Conservation (phyloP, 176 grass and related monocot genomes). For the Themeda triandra region DNA sequence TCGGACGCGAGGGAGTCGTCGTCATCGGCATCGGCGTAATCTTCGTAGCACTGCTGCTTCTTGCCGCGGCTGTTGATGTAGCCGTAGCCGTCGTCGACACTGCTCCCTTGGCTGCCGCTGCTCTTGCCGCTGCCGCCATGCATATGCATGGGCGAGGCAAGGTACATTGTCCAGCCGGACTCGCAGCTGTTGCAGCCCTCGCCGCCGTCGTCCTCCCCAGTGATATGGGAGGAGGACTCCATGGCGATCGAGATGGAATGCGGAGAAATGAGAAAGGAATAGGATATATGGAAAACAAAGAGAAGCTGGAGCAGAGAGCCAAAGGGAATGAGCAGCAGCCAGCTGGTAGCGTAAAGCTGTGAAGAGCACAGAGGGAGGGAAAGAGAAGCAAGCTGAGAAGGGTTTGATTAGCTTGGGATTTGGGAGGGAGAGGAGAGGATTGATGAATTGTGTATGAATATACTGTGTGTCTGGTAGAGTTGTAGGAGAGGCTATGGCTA, state of each 20-base stretch:
- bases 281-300: too few species aligned
- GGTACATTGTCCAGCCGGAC: constrained; percentile 95
- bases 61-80: constrained; percentile 34
- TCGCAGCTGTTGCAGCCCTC: constrained; percentile 79
- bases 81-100: constrained; percentile 45
- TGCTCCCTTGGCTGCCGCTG: constrained; percentile 38
- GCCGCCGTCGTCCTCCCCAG: constrained; percentile 60
- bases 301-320: too few species aligned
- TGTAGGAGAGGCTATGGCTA: neutral
- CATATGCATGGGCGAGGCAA: constrained; percentile 62
- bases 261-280: too few species aligned
- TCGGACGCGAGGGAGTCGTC: constrained; percentile 85
- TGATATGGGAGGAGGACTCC: constrained; percentile 62
- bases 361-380: too few species aligned
- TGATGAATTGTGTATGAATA: too few species aligned
- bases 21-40: constrained; percentile 32
- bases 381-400: neutral
- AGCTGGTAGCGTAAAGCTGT: too few species aligned
- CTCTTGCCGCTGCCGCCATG: constrained; percentile 34
- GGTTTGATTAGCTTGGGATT: too few species aligned
- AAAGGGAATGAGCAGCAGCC: too few species aligned
- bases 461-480: neutral
- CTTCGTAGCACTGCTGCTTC: constrained; percentile 9
- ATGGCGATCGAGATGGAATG: neutral
- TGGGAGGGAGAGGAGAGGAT: too few species aligned